Evolutionary conservation across 805 yeast species (phyloP), one percentile per base, ranked within the genome.

Genomic region (Yarrowia divulgata): DNA sequence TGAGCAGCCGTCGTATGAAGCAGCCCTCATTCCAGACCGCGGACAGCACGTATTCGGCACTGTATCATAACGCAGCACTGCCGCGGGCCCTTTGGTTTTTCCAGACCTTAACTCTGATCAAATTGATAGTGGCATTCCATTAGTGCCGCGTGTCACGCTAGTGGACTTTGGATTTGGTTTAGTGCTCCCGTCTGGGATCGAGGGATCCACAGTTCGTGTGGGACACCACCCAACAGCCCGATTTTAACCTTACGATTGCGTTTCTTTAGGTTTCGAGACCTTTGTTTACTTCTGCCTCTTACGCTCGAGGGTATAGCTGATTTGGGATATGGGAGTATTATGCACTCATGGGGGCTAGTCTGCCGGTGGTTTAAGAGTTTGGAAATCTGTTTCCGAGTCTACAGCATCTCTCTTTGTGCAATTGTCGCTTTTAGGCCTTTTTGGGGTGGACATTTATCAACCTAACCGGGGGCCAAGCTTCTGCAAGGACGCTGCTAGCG

Each of bases 251-350:
- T 54, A 32, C 23, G 45, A 19, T 18, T 39, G 32, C 34, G 35
- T 14, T 1, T 23, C 1, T 14, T 54, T 7, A 37, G 34, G 60
- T 54, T 54, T 39, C 60, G 60, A 54, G 60, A 23, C 35, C 60
- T 37, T 57, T 57, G 48, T 57, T 57, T 57, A 40, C 64, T 42
- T 32, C 42, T 42, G 64, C 39, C 64, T 12, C 18, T 54, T 14
- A 35, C n/a, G 42, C 19, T 35, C 13, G 14, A 7, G 58, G n/a
- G 55, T 8, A 10, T 23, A 16, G 39, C 9, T 19, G 49, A 45
- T 19, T 45, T 14, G 54, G 19, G 37, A 8, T 9, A 45, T 32
- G 39, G 34, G 8, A 19, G 19, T 32, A 49, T 32, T 43, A 5
- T 8, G 46, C 12, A 12, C 6, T 43, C 46, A 18, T 43, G 18